Evolutionary conservation across 495 filamentous ascomycete genomes (phyloP), one percentile per base, ranked within the genome.

Genomic region (Neurospora sp.): DNA sequence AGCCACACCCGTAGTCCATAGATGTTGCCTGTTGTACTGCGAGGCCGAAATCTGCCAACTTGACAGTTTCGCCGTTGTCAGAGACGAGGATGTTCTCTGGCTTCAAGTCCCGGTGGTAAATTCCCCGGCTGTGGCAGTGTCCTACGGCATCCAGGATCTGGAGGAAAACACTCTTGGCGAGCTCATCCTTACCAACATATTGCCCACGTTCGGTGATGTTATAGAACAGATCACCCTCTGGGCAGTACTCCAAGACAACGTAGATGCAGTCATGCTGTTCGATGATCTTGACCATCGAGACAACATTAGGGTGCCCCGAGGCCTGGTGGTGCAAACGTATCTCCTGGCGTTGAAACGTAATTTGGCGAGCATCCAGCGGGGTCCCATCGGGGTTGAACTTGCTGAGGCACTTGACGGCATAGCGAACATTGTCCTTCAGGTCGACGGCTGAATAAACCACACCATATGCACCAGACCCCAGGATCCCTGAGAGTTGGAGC

Each of bases 131-230:
- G 84, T 99, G 96, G 88, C 96, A 98, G 81, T 93, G 92, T 77
- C 94, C 92, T 77, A 99, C 96, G 83, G 96, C 96, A 88, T 98
- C 94, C 89, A 99, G 84, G 80, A 98, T 93, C 82, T 99, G 96
- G 72, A 99, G 90, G 82, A 98, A 98, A 69, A 93, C 92, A 71
- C 86, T 87, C 83, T 90, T 94, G 88, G 91, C 93, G 84, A 96
- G 87, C 76, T 87, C 84, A 84, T 99, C 96, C 85, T 97, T 95
- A 81, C 93, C 93, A 73, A 97, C 90, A 83, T 95, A 99, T 78
- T 92, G 91, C 75, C 93, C 92, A 78, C 92, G 89, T 81, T 99
- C 96, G 71, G 96, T 98, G 82, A 99, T 99, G 81, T 93, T 97
- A 78, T 91, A 91, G 83, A 99, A 99, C 71, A 99, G 85, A 83